A percentile compares a stretch with the other conserved stretches of the same genome.
These are phyloP conservation scores for Lactifluus hygrophoroides DNA, from an alignment of 768 basidiomycete species.

Conservation along the genomic window DNA sequence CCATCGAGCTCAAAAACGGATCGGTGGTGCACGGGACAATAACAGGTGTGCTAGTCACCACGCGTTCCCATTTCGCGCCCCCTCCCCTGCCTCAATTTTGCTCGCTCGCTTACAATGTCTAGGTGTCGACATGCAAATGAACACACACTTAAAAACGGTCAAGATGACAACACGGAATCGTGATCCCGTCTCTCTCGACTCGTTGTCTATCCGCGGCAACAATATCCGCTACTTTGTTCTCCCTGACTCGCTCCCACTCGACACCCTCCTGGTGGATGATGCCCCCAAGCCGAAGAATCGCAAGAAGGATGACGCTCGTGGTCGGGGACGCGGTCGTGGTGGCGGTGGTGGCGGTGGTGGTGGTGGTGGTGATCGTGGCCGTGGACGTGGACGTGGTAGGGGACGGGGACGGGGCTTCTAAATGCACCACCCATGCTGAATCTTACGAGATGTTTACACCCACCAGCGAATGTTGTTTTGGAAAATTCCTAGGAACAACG, in stretches of 20 bases:
- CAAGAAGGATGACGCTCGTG: constrained; percentile 79
- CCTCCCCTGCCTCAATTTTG: too few relatives aligned
- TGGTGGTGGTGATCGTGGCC: constrained; percentile 36
- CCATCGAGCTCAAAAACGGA: constrained; percentile 97
- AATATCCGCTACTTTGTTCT: constrained; percentile 95
- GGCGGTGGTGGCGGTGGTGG: constrained; percentile 31
- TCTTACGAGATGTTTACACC: background rate
- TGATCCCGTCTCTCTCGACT: constrained; percentile 79
- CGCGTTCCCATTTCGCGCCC: constrained; percentile 4
- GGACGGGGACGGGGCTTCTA: constrained; percentile 38
- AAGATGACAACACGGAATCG: constrained; percentile 93
- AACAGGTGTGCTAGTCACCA: constrained; percentile 55
- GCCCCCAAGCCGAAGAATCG: constrained; percentile 91
- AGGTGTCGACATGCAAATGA: constrained; percentile 99
- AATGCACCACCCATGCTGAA: background rate
- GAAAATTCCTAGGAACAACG: background rate
- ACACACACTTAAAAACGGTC: constrained; percentile 95
- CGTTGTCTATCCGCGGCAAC: constrained; percentile 92
- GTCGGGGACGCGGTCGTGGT: constrained; percentile 47
- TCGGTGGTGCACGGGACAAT: constrained; percentile 93
- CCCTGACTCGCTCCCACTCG: constrained; percentile 94
- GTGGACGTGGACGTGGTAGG: constrained; percentile 36
- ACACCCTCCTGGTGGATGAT: constrained; percentile 95
- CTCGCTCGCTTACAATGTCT: background rate
- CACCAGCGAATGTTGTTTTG: background rate